phyloP scores from a whole-genome alignment of 2,329 filamentous ascomycete genomes.

The Aureobasidium sp. region DNA sequence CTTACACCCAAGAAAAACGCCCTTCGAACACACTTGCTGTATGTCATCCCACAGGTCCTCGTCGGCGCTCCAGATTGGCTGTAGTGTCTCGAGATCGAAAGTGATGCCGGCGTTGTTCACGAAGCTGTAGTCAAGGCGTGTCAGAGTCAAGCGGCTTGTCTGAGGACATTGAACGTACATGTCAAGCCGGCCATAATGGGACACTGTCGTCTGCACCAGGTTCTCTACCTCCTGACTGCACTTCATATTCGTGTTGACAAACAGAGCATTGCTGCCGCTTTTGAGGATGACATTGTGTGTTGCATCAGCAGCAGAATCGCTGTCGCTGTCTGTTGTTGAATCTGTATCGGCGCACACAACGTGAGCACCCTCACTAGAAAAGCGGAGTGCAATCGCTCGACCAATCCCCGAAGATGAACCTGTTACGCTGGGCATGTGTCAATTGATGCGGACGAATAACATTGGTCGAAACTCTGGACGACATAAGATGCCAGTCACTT shows the following conservation, averaged over 20 bases:
- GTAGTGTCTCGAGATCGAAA: conserved; percentile 19
- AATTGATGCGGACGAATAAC: not conserved
- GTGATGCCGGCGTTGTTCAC: conserved; percentile 31
- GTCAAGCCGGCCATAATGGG: conserved; percentile 9
- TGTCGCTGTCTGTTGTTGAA: not conserved
- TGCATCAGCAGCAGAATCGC: not conserved
- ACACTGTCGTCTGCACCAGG: not conserved
- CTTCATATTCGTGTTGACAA: conserved; percentile 5
- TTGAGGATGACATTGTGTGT: conserved; percentile 7
- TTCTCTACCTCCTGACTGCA: conserved; percentile 5
- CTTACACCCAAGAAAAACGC: conserved; percentile 32
- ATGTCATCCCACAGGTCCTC: conserved; percentile 29
- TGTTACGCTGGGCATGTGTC: conserved; percentile 8
- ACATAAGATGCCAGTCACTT: not conserved
- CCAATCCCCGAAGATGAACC: conserved; percentile 25
- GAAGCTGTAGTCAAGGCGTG: conserved; percentile 13
- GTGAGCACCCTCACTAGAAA: conserved; percentile 23
- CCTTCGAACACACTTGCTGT: conserved; percentile 29
- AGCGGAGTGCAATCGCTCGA: conserved; percentile 23
- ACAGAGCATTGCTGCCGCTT: conserved; percentile 4
- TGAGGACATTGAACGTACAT: not conserved
- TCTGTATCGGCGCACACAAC: conserved; percentile 25
- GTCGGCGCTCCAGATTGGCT: conserved; percentile 18
- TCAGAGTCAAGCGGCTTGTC: not conserved
- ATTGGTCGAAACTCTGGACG: not conserved